A percentile compares a stretch with the other conserved stretches of the same genome.
Evolutionary conservation across 768 basidiomycete genomes (phyloP).

Genomic region (Suillus plorans): DNA sequence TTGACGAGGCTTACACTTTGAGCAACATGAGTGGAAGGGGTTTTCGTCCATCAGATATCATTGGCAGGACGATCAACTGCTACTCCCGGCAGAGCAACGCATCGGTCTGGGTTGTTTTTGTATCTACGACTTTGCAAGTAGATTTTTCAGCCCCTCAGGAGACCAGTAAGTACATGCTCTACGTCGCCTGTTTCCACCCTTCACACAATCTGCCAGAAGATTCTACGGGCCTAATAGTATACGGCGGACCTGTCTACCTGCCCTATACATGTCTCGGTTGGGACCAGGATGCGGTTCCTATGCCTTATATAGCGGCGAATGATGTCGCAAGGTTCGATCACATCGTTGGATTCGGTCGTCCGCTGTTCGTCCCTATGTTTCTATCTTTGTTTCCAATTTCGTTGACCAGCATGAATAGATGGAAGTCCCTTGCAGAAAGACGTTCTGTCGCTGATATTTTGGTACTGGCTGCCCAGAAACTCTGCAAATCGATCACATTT

Average conservation of each 20-base stretch:
- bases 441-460: neutral
- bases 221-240: neutral
- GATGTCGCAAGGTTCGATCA: neutral
- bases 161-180: neutral
- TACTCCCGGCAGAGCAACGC: neutral
- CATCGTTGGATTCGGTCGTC: constrained; percentile 3
- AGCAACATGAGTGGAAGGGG: neutral
- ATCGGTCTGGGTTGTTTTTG: constrained; percentile 6
- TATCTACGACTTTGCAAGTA: constrained; percentile 5
- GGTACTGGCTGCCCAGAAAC: neutral
- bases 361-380: neutral
- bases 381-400: neutral
- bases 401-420: neutral
- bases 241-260: neutral
- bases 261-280: constrained; percentile 9
- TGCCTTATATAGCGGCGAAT: neutral
- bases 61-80: neutral
- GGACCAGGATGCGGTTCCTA: constrained; percentile 4
- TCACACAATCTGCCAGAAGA: neutral
- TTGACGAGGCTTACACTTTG: constrained; percentile 1
- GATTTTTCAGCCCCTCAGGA: constrained; percentile 2
- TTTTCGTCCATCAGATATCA: neutral
- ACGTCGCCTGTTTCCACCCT: neutral
- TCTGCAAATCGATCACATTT: neutral
- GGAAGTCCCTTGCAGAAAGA: neutral